Evolutionary conservation across 75 land plant genomes (phyloP).

Genomic region (Pinus albicaulis): DNA sequence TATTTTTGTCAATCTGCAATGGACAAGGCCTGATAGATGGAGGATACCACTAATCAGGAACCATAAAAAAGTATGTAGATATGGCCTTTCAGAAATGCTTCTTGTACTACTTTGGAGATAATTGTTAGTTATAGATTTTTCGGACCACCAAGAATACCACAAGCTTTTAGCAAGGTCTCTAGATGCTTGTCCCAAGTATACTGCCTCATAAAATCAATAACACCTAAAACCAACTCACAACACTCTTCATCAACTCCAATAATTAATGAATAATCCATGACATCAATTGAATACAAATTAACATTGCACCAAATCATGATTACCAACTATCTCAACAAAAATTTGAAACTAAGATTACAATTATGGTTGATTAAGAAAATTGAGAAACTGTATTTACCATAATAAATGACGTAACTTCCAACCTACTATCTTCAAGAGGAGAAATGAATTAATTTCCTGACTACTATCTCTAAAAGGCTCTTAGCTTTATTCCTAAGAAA

Average conservation of each 20-base stretch:
- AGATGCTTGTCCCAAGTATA: no score
- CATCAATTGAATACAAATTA: conserved; percentile 58
- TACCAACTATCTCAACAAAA: not conserved
- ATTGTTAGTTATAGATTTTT: conserved; percentile 83
- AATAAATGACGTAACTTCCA: conserved; percentile 94
- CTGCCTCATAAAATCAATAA: no score
- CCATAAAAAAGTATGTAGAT: no score
- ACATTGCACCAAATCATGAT: not conserved
- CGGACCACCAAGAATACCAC: no score
- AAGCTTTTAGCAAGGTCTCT: no score
- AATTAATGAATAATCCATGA: conserved; percentile 93
- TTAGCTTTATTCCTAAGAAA: conserved; percentile 91
- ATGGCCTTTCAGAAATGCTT: conserved; percentile 93
- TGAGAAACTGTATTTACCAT: conserved; percentile 49
- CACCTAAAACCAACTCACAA: conserved; percentile 78
- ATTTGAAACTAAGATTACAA: not conserved
- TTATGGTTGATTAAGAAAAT: conserved; percentile 2
- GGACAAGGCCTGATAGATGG: conserved; percentile 14
- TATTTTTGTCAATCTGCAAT: not conserved
- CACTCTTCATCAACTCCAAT: conserved; percentile 87
- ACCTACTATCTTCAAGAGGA: no score
- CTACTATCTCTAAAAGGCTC: conserved; percentile 72
- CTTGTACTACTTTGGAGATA: conserved; percentile 91
- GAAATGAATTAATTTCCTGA: no score
- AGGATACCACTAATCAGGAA: conserved; percentile 90